Percentiles rank a stretch among this genome's conserved stretches.
phyloP scores from a whole-genome alignment of 2,329 filamentous ascomycete species.

The Huntiella savannae region DNA sequence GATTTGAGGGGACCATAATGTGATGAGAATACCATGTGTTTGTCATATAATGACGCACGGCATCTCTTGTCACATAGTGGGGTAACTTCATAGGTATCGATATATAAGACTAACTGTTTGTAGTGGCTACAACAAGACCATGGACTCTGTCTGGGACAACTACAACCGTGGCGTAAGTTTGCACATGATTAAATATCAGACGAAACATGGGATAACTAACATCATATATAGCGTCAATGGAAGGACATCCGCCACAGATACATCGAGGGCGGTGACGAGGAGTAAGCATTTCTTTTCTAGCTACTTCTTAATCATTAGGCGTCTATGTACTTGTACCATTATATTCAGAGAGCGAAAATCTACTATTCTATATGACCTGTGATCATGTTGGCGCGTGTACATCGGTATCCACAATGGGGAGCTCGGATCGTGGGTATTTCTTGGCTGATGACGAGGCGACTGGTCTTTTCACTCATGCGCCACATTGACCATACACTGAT shows the following conservation, averaged over 20 bases:
- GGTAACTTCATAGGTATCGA: not conserved
- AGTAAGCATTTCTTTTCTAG: slow-evolving; percentile 20
- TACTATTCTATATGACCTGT: slow-evolving; percentile 1
- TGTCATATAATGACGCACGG: not conserved
- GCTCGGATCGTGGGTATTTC: no score
- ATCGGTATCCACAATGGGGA: no score
- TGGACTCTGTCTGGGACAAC: slow-evolving; percentile 77
- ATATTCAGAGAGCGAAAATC: slow-evolving; percentile 7
- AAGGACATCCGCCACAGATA: slow-evolving; percentile 95
- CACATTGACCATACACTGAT: no score
- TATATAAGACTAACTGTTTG: slow-evolving; percentile 8
- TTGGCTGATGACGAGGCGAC: no score
- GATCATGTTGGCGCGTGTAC: not conserved
- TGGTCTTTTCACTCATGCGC: no score
- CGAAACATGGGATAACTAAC: not conserved
- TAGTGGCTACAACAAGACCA: slow-evolving; percentile 65
- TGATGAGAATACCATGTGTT: not conserved
- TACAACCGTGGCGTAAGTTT: slow-evolving; percentile 76
- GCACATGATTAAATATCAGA: not conserved
- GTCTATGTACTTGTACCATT: slow-evolving; percentile 4
- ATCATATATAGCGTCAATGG: slow-evolving; percentile 67
- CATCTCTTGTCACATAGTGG: no score
- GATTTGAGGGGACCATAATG: no score
- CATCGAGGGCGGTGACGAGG: slow-evolving; percentile 48
- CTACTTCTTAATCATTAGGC: not conserved